Conservation (phyloP, 139 green algal genomes). For the Micractinium conductrix region DNA sequence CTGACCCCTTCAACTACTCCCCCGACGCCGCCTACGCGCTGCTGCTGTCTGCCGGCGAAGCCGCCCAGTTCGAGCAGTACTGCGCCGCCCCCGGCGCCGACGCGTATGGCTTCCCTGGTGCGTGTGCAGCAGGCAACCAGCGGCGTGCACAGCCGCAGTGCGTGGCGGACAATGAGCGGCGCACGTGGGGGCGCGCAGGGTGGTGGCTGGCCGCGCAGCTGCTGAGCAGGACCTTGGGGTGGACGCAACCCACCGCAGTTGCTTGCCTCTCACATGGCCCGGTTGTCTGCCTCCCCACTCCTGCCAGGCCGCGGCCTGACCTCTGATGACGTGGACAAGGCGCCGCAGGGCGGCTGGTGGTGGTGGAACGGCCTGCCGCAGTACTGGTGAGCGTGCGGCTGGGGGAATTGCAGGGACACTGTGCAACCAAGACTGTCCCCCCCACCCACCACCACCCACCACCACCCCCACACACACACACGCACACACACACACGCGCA, state of each 20-base stretch:
- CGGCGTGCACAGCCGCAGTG: no score
- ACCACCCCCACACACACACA: not conserved
- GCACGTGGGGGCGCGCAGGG: no score
- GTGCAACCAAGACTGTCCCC: no score
- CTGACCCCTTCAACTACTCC: constrained; percentile 36
- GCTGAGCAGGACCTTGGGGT: no score
- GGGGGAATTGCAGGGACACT: no score
- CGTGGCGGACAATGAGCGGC: no score
- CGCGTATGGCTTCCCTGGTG: constrained; percentile 64
- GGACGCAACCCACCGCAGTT: no score
- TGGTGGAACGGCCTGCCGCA: constrained; percentile 67
- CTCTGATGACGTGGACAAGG: constrained; percentile 15
- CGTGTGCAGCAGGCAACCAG: no score
- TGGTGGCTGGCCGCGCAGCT: no score
- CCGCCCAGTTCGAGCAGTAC: constrained; percentile 50
- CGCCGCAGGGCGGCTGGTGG: constrained; percentile 52
- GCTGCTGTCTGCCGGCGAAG: constrained; percentile 46
- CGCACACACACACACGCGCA: no score
- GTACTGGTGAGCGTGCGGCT: not conserved
- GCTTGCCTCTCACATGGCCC: no score
- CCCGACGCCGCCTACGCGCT: constrained; percentile 13
- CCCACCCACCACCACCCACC: not conserved
- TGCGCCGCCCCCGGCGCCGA: constrained; percentile 42
- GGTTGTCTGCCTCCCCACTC: no score
- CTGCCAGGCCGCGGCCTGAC: constrained; percentile 31